A percentile compares a stretch with the other conserved stretches of the same genome.
Evolutionary conservation across 2,329 filamentous ascomycete species (phyloP).

Genomic region (Aspergillus transmontanensis): DNA sequence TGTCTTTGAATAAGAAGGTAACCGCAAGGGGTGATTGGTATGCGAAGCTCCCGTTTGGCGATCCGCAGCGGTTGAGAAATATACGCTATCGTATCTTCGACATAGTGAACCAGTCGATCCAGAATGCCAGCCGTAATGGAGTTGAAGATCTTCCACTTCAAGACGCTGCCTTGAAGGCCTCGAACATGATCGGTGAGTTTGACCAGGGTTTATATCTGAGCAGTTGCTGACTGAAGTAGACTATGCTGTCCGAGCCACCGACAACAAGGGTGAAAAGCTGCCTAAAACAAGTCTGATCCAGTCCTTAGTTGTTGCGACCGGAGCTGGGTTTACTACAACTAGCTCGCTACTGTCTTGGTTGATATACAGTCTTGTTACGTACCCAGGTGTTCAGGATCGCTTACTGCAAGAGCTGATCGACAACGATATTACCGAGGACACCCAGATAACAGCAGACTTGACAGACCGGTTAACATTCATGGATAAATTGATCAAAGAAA

Average conservation of each 20-base stretch:
- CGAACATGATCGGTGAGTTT: conserved; percentile 40
- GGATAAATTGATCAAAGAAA: conserved; percentile 56
- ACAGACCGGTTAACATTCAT: conserved; percentile 51
- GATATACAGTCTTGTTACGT: conserved; percentile 55
- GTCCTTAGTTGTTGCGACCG: conserved; percentile 54
- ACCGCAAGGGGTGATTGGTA: conserved; percentile 60
- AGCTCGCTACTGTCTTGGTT: conserved; percentile 61
- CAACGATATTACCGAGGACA: conserved; percentile 47
- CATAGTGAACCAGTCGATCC: conserved; percentile 26
- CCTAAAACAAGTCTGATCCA: conserved; percentile 45
- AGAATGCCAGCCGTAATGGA: conserved; percentile 23
- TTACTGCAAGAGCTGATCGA: conserved; percentile 61
- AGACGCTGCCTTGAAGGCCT: conserved; percentile 48
- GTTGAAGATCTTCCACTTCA: conserved; percentile 34
- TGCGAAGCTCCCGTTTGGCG: conserved; percentile 58
- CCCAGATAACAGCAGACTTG: conserved; percentile 47
- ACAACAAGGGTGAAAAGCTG: conserved; percentile 57
- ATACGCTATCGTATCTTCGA: conserved; percentile 17
- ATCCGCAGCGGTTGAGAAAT: conserved; percentile 47
- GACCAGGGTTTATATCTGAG: not conserved
- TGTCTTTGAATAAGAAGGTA: conserved; percentile 63
- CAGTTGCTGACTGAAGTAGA: not conserved
- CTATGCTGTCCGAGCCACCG: conserved; percentile 51
- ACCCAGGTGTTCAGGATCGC: conserved; percentile 58
- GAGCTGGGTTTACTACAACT: conserved; percentile 63